These are phyloP conservation scores for Thymus mandschuricus DNA, from an alignment of 257 asterid genomes.

Conservation along the genomic window DNA sequence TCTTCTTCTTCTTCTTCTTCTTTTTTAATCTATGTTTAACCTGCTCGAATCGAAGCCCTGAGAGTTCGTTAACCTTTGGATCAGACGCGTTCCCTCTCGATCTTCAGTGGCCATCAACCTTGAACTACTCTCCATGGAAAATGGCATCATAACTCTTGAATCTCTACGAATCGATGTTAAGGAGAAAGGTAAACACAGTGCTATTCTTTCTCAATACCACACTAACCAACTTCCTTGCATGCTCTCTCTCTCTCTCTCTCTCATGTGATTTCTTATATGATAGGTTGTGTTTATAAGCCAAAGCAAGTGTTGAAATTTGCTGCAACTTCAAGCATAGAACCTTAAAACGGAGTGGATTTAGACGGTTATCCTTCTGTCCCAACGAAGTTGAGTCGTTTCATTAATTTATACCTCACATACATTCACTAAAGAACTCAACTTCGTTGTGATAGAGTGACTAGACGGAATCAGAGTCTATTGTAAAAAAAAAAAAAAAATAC, in stretches of 20 bases:
- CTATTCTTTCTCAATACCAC: not conserved
- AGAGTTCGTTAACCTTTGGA: slow-evolving; percentile 24
- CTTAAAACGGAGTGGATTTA: not conserved
- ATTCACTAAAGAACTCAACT: too few species aligned
- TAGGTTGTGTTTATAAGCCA: slow-evolving; percentile 64
- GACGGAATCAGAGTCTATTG: not conserved
- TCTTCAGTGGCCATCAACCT: slow-evolving; percentile 86
- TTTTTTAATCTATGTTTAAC: not conserved
- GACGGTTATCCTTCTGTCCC: too few species aligned
- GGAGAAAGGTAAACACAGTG: slow-evolving; percentile 74
- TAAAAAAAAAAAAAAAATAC: not conserved
- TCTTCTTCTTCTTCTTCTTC: not conserved
- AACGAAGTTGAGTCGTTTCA: too few species aligned
- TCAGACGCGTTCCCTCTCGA: slow-evolving; percentile 80
- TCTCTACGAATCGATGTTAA: slow-evolving; percentile 80
- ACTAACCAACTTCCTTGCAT: not conserved
- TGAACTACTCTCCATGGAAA: slow-evolving; percentile 86
- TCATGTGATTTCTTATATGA: slow-evolving; percentile 25
- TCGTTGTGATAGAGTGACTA: not conserved
- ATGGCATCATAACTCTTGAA: slow-evolving; percentile 90
- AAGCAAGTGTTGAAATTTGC: slow-evolving; percentile 67
- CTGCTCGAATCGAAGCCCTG: slow-evolving; percentile 8
- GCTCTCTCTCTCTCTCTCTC: not conserved
- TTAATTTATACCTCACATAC: too few species aligned
- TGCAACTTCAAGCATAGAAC: slow-evolving; percentile 46